Conservation (phyloP, 2,329 filamentous ascomycete species). For the Periconia sp. region DNA sequence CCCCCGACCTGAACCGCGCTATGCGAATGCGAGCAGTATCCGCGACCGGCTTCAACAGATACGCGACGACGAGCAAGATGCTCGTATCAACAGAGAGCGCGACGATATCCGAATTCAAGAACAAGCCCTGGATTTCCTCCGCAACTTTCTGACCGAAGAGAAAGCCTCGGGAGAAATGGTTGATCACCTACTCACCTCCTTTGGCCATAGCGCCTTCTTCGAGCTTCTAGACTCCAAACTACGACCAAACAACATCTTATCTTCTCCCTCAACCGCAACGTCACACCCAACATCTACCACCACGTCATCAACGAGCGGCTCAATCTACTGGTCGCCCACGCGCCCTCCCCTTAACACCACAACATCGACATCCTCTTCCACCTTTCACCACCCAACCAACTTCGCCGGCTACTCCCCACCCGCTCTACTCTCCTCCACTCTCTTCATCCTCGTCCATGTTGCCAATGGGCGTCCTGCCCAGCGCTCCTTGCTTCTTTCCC, state of each 20-base stretch:
- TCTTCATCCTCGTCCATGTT: slow-evolving; percentile 84
- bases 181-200: slow-evolving; percentile 74
- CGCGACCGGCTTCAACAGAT: slow-evolving; percentile 48
- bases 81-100: slow-evolving; percentile 66
- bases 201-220: slow-evolving; percentile 78
- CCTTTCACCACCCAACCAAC: slow-evolving; percentile 46
- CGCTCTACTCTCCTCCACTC: slow-evolving; percentile 75
- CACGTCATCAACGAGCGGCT: slow-evolving; percentile 1
- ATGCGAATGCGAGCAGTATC: slow-evolving; percentile 37
- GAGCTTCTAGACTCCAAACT: slow-evolving; percentile 80
- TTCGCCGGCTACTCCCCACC: slow-evolving; percentile 34
- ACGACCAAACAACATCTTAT: slow-evolving; percentile 48
- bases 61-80: slow-evolving; percentile 68
- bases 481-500: slow-evolving; percentile 66
- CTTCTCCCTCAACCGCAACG: slow-evolving; percentile 10
- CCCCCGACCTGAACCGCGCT: slow-evolving; percentile 40
- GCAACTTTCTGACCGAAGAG: slow-evolving; percentile 78
- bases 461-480: slow-evolving; percentile 79
- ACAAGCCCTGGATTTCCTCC: slow-evolving; percentile 84
- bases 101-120: slow-evolving; percentile 87
- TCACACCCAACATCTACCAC: slow-evolving; percentile 5
- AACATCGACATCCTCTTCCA: slow-evolving; percentile 10
- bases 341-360: slow-evolving; percentile 63
- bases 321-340: slow-evolving; percentile 58
- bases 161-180: slow-evolving; percentile 68